Evolutionary conservation across 2,329 filamentous ascomycete species (phyloP), one percentile per base, ranked within the genome.

Genomic region (Colletotrichum viniferum): DNA sequence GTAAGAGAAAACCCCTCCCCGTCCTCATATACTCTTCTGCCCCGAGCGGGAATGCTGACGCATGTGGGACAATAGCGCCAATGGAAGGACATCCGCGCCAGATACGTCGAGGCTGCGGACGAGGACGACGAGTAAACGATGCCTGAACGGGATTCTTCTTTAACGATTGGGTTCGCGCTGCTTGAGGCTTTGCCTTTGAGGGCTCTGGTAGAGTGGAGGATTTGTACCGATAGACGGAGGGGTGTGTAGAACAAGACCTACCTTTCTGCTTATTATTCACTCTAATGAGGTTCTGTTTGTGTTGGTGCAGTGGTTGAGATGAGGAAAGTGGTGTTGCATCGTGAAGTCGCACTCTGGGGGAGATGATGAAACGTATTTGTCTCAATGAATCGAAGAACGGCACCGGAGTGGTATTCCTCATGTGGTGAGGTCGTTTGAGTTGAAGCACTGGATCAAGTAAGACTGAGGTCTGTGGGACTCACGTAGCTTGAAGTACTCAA

Each of bases 41-140:
- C 32, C 12, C 5, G 32, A 16, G 32, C 30, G 24, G 18, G 13
- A 14, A 16, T 16, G 18, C 32, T 18, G 26, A n/a, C 28, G 30
- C 18, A 74, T 78, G 80, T 87, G 34, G 28, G 52, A 14, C 18
- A 63, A 81, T 83, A 98, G 96, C 95, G 96, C 83, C 96, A 98
- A 97, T 98, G 97, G 97, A 98, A 98, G 92, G 97, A 99, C 86
- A 98, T 99, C 89, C 96, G 97, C 88, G 88, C 93, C 86, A 93
- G 91, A 87, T 99, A 98, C 87, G 86, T 98, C 82, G 87, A 94
- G 87, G 89, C 90, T 76, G 91, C 89, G 72, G 93, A 94, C 78
- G 92, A 92, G 79, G 72, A 76, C 34, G 91, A 93, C 78, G 92
- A 93, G 56, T 74, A 76, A 82, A 85, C 87, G 80, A 82, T 80